Conservation (phyloP, 768 basidiomycete genomes). For the Lanmaoa pseudosensibilis region DNA sequence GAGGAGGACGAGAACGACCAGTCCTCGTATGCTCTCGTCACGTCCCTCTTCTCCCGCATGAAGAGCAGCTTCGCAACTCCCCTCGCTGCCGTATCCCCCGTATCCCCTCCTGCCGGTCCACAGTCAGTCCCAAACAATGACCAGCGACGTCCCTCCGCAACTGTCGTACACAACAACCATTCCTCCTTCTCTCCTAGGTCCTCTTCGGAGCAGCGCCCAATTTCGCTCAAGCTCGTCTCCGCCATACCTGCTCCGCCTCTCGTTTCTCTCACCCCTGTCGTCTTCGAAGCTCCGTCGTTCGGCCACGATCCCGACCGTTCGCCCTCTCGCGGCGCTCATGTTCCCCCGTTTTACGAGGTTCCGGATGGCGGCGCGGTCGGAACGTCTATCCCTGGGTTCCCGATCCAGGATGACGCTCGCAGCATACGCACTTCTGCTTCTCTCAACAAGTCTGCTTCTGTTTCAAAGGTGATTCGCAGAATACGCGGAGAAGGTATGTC, state of each 20-base stretch:
- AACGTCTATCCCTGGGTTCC: conserved; percentile 87
- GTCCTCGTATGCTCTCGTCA: conserved; percentile 81
- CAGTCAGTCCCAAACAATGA: conserved; percentile 40
- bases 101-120: conserved; percentile 35
- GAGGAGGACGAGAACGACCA: conserved; percentile 91
- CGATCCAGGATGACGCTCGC: conserved; percentile 86
- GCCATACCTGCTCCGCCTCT: conserved; percentile 74
- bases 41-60: conserved; percentile 77
- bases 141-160: conserved; percentile 59
- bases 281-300: conserved; percentile 75
- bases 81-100: conserved; percentile 49
- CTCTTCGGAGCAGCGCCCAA: conserved; percentile 53
- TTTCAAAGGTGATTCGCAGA: conserved; percentile 87
- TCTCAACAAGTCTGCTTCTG: conserved; percentile 74
- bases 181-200: conserved; percentile 51
- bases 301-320: conserved; percentile 62
- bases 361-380: conserved; percentile 60
- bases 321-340: conserved; percentile 49
- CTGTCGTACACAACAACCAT: conserved; percentile 41
- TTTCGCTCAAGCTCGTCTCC: conserved; percentile 51
- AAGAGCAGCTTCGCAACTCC: conserved; percentile 77
- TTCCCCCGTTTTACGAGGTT: conserved; percentile 54
- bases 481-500: conserved; percentile 83
- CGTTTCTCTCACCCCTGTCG: conserved; percentile 82
- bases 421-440: conserved; percentile 78